Evolutionary conservation across 2,329 filamentous ascomycete genomes (phyloP).

Genomic region (Phaeophleospora eucalypticola): DNA sequence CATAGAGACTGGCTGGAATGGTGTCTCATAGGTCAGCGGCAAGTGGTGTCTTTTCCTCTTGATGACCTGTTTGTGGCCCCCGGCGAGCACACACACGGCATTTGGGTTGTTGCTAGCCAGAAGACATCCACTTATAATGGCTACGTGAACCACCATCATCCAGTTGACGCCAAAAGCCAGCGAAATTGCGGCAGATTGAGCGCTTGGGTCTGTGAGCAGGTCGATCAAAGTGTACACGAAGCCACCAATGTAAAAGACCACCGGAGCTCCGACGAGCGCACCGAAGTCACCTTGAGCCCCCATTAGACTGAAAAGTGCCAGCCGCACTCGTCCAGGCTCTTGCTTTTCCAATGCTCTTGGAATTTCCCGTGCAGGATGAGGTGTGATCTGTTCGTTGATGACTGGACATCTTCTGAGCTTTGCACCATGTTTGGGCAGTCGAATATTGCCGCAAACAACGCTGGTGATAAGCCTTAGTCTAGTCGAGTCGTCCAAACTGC

Average conservation of each 20-base stretch:
- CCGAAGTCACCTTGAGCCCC: constrained; percentile 8
- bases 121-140: constrained; percentile 6
- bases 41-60: no score
- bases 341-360: background rate
- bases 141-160: constrained; percentile 9
- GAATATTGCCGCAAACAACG: constrained; percentile 5
- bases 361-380: background rate
- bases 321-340: background rate
- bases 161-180: constrained; percentile 7
- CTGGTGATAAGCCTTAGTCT: constrained; percentile 1
- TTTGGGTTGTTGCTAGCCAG: constrained; percentile 7
- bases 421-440: background rate
- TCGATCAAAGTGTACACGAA: constrained; percentile 8
- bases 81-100: constrained; percentile 2
- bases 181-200: constrained; percentile 4
- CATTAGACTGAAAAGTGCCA: constrained; percentile 3
- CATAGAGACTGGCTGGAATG: constrained; percentile 8
- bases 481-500: background rate
- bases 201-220: constrained; percentile 1
- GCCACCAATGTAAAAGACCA: constrained; percentile 6
- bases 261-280: constrained; percentile 5
- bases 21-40: constrained; percentile 2
- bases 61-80: no score
- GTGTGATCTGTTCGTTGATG: no score
- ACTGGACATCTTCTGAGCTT: background rate